Conservation (phyloP, 2,329 filamentous ascomycete species). For the Aspergillus luchuensis region DNA sequence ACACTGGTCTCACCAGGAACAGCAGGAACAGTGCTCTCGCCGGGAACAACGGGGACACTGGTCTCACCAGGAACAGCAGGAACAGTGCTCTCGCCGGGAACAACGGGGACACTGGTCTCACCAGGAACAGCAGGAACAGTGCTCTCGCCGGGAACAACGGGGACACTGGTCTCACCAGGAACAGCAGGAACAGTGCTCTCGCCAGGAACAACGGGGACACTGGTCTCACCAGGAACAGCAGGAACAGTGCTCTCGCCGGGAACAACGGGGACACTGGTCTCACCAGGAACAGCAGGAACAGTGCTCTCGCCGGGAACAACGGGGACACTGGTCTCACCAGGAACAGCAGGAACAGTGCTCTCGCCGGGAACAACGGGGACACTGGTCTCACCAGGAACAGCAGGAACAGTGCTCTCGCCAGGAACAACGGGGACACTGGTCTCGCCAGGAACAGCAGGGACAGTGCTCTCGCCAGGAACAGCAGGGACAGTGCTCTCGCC, state of each 20-base stretch:
- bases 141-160: neutral
- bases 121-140: neutral
- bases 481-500: constrained; percentile 5
- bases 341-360: neutral
- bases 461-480: constrained; percentile 3
- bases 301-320: too few relatives aligned
- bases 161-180: neutral
- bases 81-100: too few relatives aligned
- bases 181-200: constrained; percentile 8
- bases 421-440: constrained; percentile 12
- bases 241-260: too few relatives aligned
- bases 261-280: constrained; percentile 9
- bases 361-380: neutral
- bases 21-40: too few relatives aligned
- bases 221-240: constrained; percentile 3
- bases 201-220: neutral
- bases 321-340: constrained; percentile 3
- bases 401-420: constrained; percentile 8
- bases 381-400: constrained; percentile 6
- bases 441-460: constrained; percentile 2
- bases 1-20: constrained; percentile 4
- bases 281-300: too few relatives aligned
- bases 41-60: too few relatives aligned
- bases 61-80: too few relatives aligned
- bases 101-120: too few relatives aligned